Base-by-base conservation (phyloP, 139 green algal species). In the Zygnema circumcarinatum region DNA sequence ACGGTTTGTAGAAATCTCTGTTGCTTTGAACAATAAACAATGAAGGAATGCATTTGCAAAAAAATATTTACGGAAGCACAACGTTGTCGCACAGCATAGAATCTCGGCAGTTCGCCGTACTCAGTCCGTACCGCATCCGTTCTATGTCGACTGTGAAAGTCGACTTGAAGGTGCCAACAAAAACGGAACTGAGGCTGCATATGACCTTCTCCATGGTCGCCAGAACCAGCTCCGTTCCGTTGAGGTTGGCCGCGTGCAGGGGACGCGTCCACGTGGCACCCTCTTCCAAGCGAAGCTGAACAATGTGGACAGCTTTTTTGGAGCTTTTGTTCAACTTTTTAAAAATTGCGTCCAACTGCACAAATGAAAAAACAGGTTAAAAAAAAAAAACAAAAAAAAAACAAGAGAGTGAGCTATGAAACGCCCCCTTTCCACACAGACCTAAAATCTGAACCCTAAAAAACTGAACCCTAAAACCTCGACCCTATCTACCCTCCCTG, bases 131-230 rank as follows among this genome's bases (percentile, higher is more conserved):
- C n/a, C n/a, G n/a, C n/a, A n/a, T n/a, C n/a, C n/a, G n/a, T n/a
- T n/a, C n/a, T n/a, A n/a, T n/a, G n/a, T n/a, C n/a, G n/a, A n/a
- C n/a, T n/a, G n/a, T n/a, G n/a, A n/a, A n/a, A n/a, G n/a, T n/a
- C n/a, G n/a, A n/a, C n/a, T n/a, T n/a, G n/a, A n/a, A n/a, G n/a
- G 68, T 76, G 20, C 68, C 68, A 76, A 76, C 35, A 25, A 76
- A 76, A 35, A 76, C 68, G 11, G 38, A 35, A 2, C 35, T 36
- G 1, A 76, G 68, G 16, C 35, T 36, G 25, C 68, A 76, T 1
- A 76, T 36, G 35, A 36, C 68, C 68, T 76, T 76, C 35, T 76
- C 68, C 22, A 76, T 25, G 11, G 68, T 76, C 68, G 25, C 68
- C 68, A 35, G 68, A 35, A 76, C 68, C 68, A 76, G 16, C 68